Evolutionary conservation across 805 yeast species (phyloP).

Genomic region (Suhomyces prunicola): DNA sequence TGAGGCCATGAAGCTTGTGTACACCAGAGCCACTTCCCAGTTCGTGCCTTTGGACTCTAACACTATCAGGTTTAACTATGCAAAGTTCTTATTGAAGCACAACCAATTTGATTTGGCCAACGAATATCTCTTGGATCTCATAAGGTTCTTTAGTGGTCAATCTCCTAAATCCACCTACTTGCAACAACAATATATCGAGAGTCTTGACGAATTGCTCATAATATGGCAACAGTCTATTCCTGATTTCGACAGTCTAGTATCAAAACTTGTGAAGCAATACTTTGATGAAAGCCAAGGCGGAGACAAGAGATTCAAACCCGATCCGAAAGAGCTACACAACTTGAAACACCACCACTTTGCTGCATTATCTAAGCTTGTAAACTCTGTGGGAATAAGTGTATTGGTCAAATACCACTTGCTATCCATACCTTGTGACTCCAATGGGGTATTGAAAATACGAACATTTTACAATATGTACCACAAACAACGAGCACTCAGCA

Average conservation of each 20-base stretch:
- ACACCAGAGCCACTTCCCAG: conserved; percentile 48
- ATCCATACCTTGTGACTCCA: conserved; percentile 10
- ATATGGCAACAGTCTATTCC: conserved; percentile 9
- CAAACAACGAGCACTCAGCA: conserved; percentile 28
- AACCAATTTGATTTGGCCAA: conserved; percentile 18
- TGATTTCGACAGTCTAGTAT: background rate
- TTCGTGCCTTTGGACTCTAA: conserved; percentile 33
- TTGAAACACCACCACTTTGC: conserved; percentile 17
- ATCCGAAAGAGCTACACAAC: background rate
- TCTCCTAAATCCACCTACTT: conserved; percentile 6
- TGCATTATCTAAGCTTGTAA: conserved; percentile 24
- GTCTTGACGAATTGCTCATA: conserved; percentile 9
- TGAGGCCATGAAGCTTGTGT: conserved; percentile 40
- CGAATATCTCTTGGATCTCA: conserved; percentile 26
- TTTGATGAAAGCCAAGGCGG: conserved; percentile 11
- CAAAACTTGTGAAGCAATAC: conserved; percentile 14
- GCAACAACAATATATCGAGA: conserved; percentile 17
- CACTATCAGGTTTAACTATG: conserved; percentile 24
- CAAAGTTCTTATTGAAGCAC: conserved; percentile 17
- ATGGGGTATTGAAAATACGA: conserved; percentile 11
- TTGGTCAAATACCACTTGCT: conserved; percentile 34
- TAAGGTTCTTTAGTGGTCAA: conserved; percentile 23
- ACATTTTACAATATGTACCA: conserved; percentile 29
- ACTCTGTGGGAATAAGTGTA: conserved; percentile 39
- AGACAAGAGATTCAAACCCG: background rate